phyloP scores from a whole-genome alignment of 2,329 filamentous ascomycete species.

The Knufia petricola region DNA sequence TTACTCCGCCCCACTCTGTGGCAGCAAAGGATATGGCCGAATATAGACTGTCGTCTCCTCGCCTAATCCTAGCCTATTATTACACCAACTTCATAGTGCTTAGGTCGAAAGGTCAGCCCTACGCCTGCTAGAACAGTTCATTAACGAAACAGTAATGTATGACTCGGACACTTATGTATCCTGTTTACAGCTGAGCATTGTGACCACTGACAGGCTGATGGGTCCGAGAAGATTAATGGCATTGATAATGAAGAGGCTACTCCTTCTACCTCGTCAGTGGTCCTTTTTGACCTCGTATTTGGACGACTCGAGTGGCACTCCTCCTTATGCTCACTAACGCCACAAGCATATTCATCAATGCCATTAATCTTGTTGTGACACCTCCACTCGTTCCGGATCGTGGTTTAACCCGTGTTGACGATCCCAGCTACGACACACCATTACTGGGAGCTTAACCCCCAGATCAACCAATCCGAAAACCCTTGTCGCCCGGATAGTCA shows the following conservation, averaged over 20 bases:
- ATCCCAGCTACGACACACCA: slow-evolving; percentile 2
- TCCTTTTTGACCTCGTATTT: slow-evolving; percentile 1
- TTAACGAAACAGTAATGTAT: neutral
- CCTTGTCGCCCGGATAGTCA: no score
- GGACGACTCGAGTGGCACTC: neutral
- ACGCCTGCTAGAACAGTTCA: neutral
- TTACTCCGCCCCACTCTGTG: neutral
- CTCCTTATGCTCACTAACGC: neutral
- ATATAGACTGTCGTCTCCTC: neutral
- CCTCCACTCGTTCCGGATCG: slow-evolving; percentile 4
- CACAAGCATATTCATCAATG: neutral
- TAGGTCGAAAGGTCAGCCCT: neutral
- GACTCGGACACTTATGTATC: neutral
- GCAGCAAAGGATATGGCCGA: neutral
- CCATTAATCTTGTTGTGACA: slow-evolving; percentile 3
- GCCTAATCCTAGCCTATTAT: neutral
- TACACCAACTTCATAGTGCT: neutral
- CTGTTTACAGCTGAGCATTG: neutral
- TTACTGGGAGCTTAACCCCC: slow-evolving; percentile 3
- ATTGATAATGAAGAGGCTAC: slow-evolving; percentile 1
- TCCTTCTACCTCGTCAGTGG: neutral
- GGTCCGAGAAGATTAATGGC: slow-evolving; percentile 3
- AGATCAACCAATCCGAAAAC: no score
- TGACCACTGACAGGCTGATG: neutral
- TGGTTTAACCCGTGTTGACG: neutral